Percentiles rank a stretch among this genome's conserved stretches.
Conservation (phyloP, 768 basidiomycete genomes). For the Lentinula aciculospora region DNA sequence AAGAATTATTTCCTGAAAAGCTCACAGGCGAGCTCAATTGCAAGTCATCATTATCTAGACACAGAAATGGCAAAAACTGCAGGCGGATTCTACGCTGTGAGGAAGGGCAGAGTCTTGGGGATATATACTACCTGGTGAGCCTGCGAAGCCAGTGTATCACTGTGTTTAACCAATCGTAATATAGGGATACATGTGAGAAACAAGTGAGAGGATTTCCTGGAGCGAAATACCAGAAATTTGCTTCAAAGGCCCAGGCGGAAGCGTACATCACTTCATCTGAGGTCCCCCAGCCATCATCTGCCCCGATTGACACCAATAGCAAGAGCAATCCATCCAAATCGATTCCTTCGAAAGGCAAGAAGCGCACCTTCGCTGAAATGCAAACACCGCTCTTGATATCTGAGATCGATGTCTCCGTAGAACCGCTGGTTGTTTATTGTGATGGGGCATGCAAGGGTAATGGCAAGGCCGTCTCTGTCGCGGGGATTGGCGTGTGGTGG, state of each 20-base stretch:
- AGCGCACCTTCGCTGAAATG: slow-evolving; percentile 17
- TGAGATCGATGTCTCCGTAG: neutral
- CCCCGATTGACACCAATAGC: neutral
- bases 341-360: slow-evolving; percentile 23
- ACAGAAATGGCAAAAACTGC: neutral
- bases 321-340: neutral
- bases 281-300: neutral
- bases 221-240: slow-evolving; percentile 67
- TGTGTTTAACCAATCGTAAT: neutral
- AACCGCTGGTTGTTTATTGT: slow-evolving; percentile 56
- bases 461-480: slow-evolving; percentile 58
- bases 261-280: neutral
- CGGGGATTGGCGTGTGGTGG: slow-evolving; percentile 92
- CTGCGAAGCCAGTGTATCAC: neutral
- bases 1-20: too few species aligned
- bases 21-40: neutral
- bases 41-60: neutral
- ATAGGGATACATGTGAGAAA: slow-evolving; percentile 65
- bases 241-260: slow-evolving; percentile 37
- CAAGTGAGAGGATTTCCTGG: slow-evolving; percentile 63
- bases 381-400: neutral
- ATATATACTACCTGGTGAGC: slow-evolving; percentile 68
- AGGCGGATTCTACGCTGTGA: slow-evolving; percentile 64
- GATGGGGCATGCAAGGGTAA: slow-evolving; percentile 90
- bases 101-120: slow-evolving; percentile 55